Base-by-base conservation (phyloP, 257 asterid species). In the Petunia axillaris region DNA sequence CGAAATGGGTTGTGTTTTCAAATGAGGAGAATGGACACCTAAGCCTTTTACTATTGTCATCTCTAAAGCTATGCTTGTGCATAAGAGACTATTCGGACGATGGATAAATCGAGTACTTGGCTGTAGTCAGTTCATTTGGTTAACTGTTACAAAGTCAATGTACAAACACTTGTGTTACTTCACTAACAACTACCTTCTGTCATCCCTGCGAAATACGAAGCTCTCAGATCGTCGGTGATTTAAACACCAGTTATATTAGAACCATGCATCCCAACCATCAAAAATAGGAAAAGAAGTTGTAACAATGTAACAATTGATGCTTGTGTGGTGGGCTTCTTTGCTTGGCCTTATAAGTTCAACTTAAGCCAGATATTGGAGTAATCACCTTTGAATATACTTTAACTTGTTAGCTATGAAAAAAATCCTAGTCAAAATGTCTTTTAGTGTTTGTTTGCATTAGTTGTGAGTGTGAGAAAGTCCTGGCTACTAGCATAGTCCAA, bases 321-420 rank as follows among this genome's bases (percentile, higher is more conserved):
- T 48, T 71, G 43, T 68, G 46, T 70, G 41, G 41, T 25, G 58
- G 59, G 38, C 41, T 35, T 70, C 25, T 70, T 48, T 48, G 40
- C 9, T 16, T 70, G 6, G 50, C 25, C 3, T 10, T 46, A 46
- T 35, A 25, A 59, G 55, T 70, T 70, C 39, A 70, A 70, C 76
- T 70, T 70, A 70, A 43, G 58, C 77, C 16, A 46, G 43, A 48
- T 70, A 70, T 46, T 14, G 59, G 43, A 70, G 77, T 35, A 48
- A 70, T 70, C n/a, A 36, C 68, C 36, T 63, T 9, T 63, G 44
- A 10, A 63, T 36, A 52, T 36, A 35, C 0, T 62, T 10, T 9
- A 8, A 35, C 67, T 62, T 8, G 43, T 62, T 55, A 60, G 40
- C 66, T 8, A 60, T 60, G 66, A 0, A 68, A 15, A 68, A 15